phyloP scores from a whole-genome alignment of 1,284 basidiomycete species.

The Cutaneotrichosporon cutaneum region DNA sequence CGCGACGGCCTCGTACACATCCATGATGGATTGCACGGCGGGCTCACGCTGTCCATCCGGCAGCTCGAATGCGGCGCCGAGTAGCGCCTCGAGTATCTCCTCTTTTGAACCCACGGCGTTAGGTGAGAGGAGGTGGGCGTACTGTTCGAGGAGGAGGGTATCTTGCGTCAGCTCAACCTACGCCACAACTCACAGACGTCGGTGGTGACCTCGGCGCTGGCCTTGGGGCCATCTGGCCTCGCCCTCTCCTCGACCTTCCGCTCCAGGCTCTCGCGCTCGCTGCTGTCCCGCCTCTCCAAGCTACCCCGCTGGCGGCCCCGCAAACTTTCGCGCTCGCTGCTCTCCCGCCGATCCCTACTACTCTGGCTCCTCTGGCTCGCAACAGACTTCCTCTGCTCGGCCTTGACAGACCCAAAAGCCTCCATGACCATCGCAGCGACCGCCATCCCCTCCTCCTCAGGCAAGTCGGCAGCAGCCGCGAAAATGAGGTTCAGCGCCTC shows the following conservation, averaged over 20 bases:
- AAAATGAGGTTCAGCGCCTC: neutral
- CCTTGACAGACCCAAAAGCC: neutral
- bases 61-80: neutral
- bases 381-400: neutral
- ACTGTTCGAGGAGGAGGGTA: neutral
- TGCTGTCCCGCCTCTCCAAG: neutral
- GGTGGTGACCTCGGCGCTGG: neutral
- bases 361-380: neutral
- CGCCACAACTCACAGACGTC: neutral
- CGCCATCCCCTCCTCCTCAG: neutral
- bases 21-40: neutral
- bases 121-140: neutral
- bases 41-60: neutral
- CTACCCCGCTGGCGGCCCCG: too few relatives aligned
- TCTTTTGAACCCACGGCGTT: neutral
- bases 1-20: neutral
- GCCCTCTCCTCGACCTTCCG: neutral
- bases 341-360: neutral
- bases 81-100: neutral
- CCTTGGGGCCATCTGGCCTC: neutral
- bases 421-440: neutral
- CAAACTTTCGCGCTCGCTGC: neutral
- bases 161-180: neutral
- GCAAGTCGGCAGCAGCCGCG: neutral
- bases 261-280: neutral